Percentiles rank a stretch among this genome's conserved stretches.
phyloP scores from a whole-genome alignment of 805 yeast genomes.

The Suhomyces vadensis region DNA sequence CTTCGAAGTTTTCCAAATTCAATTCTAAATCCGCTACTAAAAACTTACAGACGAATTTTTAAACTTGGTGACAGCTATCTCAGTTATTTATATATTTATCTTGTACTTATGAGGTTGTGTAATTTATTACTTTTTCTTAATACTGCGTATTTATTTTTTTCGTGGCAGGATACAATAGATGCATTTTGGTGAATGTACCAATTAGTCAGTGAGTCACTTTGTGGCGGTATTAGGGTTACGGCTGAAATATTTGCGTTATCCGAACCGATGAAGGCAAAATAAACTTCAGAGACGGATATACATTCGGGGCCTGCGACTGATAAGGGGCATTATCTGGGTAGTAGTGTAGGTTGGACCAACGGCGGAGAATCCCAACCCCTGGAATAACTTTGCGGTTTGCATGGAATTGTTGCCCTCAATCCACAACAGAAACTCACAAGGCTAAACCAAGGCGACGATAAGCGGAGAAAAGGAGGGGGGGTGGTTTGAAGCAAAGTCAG shows the following conservation, averaged over 20 bases:
- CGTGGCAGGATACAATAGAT: constrained; percentile 1
- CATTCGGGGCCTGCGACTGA: neutral
- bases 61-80: neutral
- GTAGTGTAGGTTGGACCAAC: too few species aligned
- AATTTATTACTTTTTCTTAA: neutral
- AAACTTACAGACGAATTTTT: neutral
- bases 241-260: neutral
- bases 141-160: neutral
- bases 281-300: too few species aligned
- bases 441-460: too few species aligned
- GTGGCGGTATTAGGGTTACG: neutral
- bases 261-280: neutral
- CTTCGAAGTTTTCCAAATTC: neutral
- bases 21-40: neutral
- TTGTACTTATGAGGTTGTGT: neutral
- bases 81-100: constrained; percentile 1
- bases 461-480: too few species aligned
- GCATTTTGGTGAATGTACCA: too few species aligned
- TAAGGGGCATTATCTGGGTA: neutral
- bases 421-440: too few species aligned
- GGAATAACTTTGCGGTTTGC: too few species aligned
- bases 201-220: neutral
- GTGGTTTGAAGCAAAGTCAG: too few species aligned
- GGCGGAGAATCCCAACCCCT: too few species aligned
- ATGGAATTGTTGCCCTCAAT: too few species aligned